Evolutionary conservation across 1,284 basidiomycete species (phyloP).

Genomic region (Cutaneotrichosporon sp.): DNA sequence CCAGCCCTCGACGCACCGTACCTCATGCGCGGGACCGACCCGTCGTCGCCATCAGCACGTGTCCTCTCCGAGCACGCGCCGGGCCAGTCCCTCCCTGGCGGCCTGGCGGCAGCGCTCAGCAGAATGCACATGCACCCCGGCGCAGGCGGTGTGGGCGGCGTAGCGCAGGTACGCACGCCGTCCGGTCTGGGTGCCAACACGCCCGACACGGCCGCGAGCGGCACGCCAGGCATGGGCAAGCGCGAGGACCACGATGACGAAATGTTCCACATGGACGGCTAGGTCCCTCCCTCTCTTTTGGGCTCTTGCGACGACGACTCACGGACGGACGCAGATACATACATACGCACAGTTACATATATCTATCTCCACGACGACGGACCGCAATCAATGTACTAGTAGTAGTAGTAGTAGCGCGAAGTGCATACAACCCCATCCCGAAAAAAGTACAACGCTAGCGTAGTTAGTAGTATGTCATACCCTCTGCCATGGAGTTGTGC

Average conservation of each 20-base stretch:
- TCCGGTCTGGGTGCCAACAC: conserved; percentile 10
- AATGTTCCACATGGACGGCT: conserved; percentile 24
- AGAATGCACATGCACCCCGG: conserved; percentile 40
- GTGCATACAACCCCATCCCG: too few species aligned
- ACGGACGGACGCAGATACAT: too few species aligned
- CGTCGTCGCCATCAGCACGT: conserved; percentile 32
- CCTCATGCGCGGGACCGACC: conserved; percentile 30
- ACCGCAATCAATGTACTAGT: too few species aligned
- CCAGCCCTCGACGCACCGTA: conserved; percentile 26
- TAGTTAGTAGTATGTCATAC: too few species aligned
- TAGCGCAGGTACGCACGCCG: conserved; percentile 2
- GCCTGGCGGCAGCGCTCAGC: conserved; percentile 44
- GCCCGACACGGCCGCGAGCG: background rate
- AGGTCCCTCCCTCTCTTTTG: background rate
- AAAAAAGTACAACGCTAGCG: too few species aligned
- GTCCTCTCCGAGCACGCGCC: conserved; percentile 46
- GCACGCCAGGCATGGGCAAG: background rate
- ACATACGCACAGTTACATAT: too few species aligned
- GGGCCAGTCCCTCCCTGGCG: conserved; percentile 45
- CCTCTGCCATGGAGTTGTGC: too few species aligned
- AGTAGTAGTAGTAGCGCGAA: too few species aligned
- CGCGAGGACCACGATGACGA: conserved; percentile 21
- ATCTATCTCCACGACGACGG: too few species aligned
- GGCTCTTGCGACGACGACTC: too few species aligned
- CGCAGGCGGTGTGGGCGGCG: background rate